Evolutionary conservation across 2,329 filamentous ascomycete species (phyloP).

Genomic region (Sclerotinia glacialis): DNA sequence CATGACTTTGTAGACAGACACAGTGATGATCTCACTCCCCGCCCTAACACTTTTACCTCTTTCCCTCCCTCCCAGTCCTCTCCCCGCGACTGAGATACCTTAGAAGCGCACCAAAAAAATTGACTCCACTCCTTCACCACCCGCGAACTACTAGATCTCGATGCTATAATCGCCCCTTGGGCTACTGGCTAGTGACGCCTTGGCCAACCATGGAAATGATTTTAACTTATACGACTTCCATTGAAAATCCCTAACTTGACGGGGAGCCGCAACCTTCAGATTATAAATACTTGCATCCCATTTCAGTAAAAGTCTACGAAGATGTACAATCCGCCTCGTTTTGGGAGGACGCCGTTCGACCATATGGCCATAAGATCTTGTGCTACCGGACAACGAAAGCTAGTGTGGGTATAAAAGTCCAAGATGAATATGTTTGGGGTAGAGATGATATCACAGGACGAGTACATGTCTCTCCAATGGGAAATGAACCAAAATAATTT

Average conservation of each 20-base stretch:
- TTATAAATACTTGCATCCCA: slow-evolving; percentile 22
- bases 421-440: not conserved
- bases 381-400: slow-evolving; percentile 21
- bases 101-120: not conserved
- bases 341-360: slow-evolving; percentile 24
- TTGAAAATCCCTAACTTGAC: not conserved
- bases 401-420: not conserved
- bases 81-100: not conserved
- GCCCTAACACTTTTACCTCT: not conserved
- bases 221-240: not conserved
- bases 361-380: slow-evolving; percentile 24
- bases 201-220: slow-evolving; percentile 1
- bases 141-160: not conserved
- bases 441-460: not conserved
- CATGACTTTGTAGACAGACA: not conserved
- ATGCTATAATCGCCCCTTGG: not conserved
- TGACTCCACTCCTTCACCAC: not conserved
- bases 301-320: slow-evolving; percentile 26
- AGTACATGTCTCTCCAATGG: not conserved
- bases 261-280: slow-evolving; percentile 3
- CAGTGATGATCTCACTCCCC: not conserved
- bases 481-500: not conserved
- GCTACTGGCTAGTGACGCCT: not conserved
- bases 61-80: not conserved
- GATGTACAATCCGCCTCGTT: slow-evolving; percentile 29